Evolutionary conservation across 1,139 yeast species (phyloP).

Genomic region (Geotrichum phurueaensis): DNA sequence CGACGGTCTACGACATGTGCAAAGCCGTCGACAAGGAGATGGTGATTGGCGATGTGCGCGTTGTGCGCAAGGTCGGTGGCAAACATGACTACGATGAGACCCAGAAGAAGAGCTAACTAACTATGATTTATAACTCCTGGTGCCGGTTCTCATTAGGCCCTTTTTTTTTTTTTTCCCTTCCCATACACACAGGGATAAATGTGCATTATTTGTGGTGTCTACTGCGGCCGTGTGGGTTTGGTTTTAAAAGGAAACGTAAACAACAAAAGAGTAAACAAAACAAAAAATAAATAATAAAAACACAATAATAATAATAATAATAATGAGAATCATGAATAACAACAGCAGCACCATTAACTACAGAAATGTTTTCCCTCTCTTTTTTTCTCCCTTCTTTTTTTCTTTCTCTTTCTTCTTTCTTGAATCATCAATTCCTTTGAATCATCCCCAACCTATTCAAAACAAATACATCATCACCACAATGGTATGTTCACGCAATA

Average conservation of each 20-base stretch:
- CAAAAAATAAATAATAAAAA: background rate
- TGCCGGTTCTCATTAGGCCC: background rate
- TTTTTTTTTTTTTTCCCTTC: background rate
- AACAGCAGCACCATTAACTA: background rate
- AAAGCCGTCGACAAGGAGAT: constrained; percentile 48
- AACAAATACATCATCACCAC: background rate
- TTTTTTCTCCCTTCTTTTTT: background rate
- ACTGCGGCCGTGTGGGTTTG: background rate
- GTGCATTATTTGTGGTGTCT: background rate
- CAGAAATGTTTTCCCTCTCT: background rate
- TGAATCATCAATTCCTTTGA: background rate
- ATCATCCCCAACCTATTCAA: background rate
- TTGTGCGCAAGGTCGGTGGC: constrained; percentile 42
- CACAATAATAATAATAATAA: too few relatives aligned
- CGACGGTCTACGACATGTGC: constrained; percentile 51
- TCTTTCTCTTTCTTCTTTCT: background rate
- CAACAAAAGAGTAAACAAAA: background rate
- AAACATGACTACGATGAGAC: constrained; percentile 32
- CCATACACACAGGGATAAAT: too few relatives aligned
- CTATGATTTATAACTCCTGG: background rate
- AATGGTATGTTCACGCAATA: background rate
- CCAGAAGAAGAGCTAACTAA: background rate
- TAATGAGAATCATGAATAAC: too few relatives aligned
- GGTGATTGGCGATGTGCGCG: constrained; percentile 38
- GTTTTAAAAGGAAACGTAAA: background rate